Evolutionary conservation across 1,284 basidiomycete genomes (phyloP).

Genomic region (Exobasidium rhododendri): DNA sequence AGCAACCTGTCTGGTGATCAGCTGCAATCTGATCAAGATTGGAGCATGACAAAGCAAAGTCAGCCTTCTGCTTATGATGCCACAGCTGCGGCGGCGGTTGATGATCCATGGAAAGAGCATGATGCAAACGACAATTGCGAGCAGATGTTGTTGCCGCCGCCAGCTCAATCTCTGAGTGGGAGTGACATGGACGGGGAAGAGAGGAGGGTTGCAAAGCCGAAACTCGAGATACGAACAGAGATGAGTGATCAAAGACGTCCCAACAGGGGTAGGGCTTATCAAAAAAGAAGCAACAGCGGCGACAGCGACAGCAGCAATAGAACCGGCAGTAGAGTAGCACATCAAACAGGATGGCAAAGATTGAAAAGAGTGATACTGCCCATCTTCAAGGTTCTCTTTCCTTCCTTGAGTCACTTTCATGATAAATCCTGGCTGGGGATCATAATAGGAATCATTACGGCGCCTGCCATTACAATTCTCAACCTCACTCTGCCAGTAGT

Average conservation of each 20-base stretch:
- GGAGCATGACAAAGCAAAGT: background rate
- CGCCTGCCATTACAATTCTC: conserved; percentile 78
- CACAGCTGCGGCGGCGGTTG: conserved; percentile 23
- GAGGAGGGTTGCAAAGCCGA: conserved; percentile 10
- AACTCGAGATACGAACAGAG: background rate
- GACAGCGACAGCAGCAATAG: background rate
- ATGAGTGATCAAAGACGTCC: too few relatives aligned
- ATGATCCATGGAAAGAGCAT: conserved; percentile 44
- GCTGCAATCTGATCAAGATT: background rate
- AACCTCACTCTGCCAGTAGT: conserved; percentile 90
- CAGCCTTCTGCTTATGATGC: conserved; percentile 1
- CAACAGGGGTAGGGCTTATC: too few relatives aligned
- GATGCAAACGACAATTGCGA: conserved; percentile 30
- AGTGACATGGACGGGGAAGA: conserved; percentile 16
- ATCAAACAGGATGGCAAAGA: background rate
- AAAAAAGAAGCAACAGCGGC: background rate
- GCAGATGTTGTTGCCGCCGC: conserved; percentile 23
- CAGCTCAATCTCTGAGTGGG: background rate
- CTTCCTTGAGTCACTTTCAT: conserved; percentile 73
- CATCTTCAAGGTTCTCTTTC: conserved; percentile 65
- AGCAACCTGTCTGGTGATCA: background rate
- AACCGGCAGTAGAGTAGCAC: background rate
- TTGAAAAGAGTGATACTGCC: background rate
- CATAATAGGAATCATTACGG: conserved; percentile 73
- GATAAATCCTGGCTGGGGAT: conserved; percentile 71